Evolutionary conservation across 179 eudicot species (phyloP).

Genomic region (Gypsophila paniculata): DNA sequence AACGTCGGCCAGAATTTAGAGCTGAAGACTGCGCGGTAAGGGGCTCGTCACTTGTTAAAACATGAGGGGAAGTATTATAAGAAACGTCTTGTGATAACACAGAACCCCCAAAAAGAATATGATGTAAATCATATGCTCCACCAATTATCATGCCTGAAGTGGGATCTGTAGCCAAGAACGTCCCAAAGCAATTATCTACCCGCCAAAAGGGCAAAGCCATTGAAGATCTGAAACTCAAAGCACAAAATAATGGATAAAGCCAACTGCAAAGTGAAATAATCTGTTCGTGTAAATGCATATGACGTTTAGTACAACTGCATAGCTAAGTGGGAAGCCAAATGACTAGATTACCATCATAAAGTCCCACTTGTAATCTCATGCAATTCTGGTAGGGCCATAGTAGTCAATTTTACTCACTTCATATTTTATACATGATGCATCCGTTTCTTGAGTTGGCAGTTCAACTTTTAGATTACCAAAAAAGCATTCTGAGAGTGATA

Average conservation of each 20-base stretch:
- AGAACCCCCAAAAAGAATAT: conserved; percentile 50
- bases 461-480: no score
- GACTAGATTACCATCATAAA: conserved; percentile 3
- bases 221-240: conserved; percentile 37
- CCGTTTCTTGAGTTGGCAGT: not conserved
- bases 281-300: no score
- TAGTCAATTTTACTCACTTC: no score
- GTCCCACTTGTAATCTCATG: no score
- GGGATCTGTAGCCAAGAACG: conserved; percentile 82
- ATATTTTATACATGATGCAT: not conserved
- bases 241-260: conserved; percentile 7
- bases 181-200: conserved; percentile 77
- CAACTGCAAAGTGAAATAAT: not conserved
- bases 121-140: conserved; percentile 81
- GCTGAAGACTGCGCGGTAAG: conserved; percentile 35
- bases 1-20: conserved; percentile 49
- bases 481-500: no score
- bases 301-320: not conserved
- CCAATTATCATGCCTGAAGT: conserved; percentile 43
- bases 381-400: no score
- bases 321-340: not conserved
- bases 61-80: conserved; percentile 27
- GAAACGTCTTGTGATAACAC: conserved; percentile 39
- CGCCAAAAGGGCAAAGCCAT: conserved; percentile 75
- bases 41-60: conserved; percentile 28